phyloP scores from a whole-genome alignment of 345 rosid species.

The Erysimum cheiranthoides region DNA sequence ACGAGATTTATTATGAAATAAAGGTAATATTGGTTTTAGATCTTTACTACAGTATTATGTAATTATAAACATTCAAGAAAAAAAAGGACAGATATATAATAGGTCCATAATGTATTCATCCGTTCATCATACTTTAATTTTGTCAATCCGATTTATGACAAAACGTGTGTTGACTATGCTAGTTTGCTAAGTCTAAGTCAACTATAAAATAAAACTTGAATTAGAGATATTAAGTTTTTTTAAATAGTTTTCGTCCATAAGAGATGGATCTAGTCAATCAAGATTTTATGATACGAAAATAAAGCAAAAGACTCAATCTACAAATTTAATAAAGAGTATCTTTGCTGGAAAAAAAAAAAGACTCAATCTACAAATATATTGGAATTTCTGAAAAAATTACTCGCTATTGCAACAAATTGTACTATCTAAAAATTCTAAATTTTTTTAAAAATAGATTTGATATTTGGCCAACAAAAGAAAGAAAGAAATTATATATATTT shows the following conservation, averaged over 20 bases:
- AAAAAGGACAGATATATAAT: background rate
- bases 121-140: no score
- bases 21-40: no score
- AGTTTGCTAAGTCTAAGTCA: background rate
- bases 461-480: no score
- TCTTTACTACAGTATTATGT: no score
- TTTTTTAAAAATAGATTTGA: no score
- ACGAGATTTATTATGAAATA: no score
- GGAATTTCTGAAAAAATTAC: background rate
- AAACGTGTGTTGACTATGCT: slow-evolving; percentile 1
- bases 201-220: background rate
- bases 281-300: background rate
- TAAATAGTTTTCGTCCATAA: background rate
- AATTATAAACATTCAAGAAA: background rate
- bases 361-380: no score
- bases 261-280: background rate
- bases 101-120: background rate
- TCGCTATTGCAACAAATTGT: background rate
- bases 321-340: no score
- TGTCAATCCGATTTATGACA: background rate
- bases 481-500: no score
- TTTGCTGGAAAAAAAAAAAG: no score
- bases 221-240: background rate
- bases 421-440: background rate
- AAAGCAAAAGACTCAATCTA: background rate